Percentiles rank a stretch among this genome's conserved stretches.
These are phyloP conservation scores for Backusella luteola DNA, from an alignment of 192 early-diverging fungal species.

Conservation along the genomic window DNA sequence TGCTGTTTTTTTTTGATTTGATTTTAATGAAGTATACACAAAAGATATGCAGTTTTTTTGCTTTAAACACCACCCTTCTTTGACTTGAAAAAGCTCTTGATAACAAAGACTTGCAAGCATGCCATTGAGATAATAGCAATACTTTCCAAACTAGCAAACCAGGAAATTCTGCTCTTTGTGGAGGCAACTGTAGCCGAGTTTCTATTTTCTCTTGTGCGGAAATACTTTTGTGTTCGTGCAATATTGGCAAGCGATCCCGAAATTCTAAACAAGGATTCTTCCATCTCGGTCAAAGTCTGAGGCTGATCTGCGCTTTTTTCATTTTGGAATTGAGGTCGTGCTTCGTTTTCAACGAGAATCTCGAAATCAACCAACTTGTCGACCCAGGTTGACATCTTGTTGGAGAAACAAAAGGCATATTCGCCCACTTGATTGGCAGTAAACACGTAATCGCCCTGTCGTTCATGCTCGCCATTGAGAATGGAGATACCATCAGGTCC, in stretches of 20 bases:
- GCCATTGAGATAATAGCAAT: constrained; percentile 80
- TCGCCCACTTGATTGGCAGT: constrained; percentile 85
- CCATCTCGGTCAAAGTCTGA: constrained; percentile 47
- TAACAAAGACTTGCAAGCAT: constrained; percentile 88
- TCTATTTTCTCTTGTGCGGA: constrained; percentile 87
- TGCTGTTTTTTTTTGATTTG: background rate
- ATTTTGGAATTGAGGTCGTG: constrained; percentile 43
- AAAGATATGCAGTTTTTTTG: background rate
- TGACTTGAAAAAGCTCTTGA: constrained; percentile 87
- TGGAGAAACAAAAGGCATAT: constrained; percentile 96
- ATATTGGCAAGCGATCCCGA: constrained; percentile 65
- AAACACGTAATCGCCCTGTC: constrained; percentile 95
- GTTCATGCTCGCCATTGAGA: constrained; percentile 80
- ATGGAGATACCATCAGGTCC: constrained; percentile 71
- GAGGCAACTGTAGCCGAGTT: constrained; percentile 88
- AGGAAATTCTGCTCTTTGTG: constrained; percentile 86
- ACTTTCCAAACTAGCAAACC: constrained; percentile 86
- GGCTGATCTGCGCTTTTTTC: constrained; percentile 48
- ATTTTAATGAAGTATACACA: background rate
- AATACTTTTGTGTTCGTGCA: constrained; percentile 83
- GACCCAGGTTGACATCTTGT: constrained; percentile 89
- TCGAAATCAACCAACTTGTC: constrained; percentile 97
- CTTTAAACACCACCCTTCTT: constrained; percentile 55
- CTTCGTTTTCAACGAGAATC: constrained; percentile 89
- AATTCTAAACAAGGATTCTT: constrained; percentile 60